Conservation (phyloP, 768 basidiomycete species). For the Rhodosporidiobolus odoratus region DNA sequence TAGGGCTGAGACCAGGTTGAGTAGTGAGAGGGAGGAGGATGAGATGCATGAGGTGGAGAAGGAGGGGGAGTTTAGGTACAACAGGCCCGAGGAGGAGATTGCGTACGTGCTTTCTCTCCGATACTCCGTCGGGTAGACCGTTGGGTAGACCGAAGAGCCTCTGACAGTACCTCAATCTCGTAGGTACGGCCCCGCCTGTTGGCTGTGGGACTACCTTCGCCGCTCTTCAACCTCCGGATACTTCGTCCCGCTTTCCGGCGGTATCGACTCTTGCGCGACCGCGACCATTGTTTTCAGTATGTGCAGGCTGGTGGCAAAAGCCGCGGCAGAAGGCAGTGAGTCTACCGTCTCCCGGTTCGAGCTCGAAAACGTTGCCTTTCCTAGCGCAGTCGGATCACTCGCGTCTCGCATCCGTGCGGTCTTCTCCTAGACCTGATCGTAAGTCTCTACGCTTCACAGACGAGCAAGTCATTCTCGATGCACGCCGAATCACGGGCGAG, state of each 20-base stretch:
- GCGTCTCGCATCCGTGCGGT: neutral
- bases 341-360: too few species aligned
- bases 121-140: too few species aligned
- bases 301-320: slow-evolving; percentile 83
- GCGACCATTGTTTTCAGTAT: slow-evolving; percentile 93
- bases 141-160: too few species aligned
- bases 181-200: slow-evolving; percentile 94
- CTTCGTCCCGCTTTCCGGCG: slow-evolving; percentile 90
- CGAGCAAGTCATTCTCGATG: slow-evolving; percentile 80
- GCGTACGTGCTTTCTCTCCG: slow-evolving; percentile 65
- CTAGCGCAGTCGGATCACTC: neutral
- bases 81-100: slow-evolving; percentile 90
- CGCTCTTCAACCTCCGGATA: slow-evolving; percentile 90
- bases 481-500: slow-evolving; percentile 80
- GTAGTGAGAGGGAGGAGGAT: slow-evolving; percentile 55
- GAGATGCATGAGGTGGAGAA: slow-evolving; percentile 54
- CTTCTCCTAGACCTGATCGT: neutral
- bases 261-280: slow-evolving; percentile 96
- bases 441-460: slow-evolving; percentile 51
- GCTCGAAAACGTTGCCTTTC: too few species aligned
- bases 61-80: slow-evolving; percentile 59
- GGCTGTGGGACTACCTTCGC: slow-evolving; percentile 99
- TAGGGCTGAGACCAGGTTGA: slow-evolving; percentile 62
- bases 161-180: neutral
- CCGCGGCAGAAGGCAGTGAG: slow-evolving; percentile 65